phyloP scores from a whole-genome alignment of 768 basidiomycete genomes.

The Sistotremastrum suecicum region DNA sequence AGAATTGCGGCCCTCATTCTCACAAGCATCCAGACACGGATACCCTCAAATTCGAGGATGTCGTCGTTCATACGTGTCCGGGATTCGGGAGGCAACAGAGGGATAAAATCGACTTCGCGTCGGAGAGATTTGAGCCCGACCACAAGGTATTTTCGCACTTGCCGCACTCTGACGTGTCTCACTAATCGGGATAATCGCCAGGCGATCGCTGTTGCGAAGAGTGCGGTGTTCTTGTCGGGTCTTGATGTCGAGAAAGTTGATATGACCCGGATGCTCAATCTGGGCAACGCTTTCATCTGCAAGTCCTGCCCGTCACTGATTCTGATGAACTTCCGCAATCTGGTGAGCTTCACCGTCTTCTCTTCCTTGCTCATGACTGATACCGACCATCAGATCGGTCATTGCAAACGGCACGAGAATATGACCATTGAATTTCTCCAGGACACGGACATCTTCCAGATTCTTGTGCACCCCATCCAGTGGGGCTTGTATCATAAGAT shows the following conservation, averaged over 20 bases:
- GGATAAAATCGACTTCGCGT: conserved; percentile 27
- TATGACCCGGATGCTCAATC: conserved; percentile 7
- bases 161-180: background rate
- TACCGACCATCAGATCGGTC: conserved; percentile 34
- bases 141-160: conserved; percentile 29
- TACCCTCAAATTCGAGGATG: conserved; percentile 43
- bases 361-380: background rate
- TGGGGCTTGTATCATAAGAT: conserved; percentile 11
- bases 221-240: conserved; percentile 20
- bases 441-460: conserved; percentile 3
- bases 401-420: conserved; percentile 47
- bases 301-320: conserved; percentile 34
- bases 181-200: conserved; percentile 11
- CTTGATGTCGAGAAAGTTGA: conserved; percentile 18
- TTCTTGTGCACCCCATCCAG: conserved; percentile 9
- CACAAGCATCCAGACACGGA: conserved; percentile 22
- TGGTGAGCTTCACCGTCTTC: conserved; percentile 22
- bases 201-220: conserved; percentile 32
- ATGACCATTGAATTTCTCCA: conserved; percentile 28
- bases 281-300: conserved; percentile 28
- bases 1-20: conserved; percentile 27
- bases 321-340: conserved; percentile 29
- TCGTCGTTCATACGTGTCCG: conserved; percentile 46
- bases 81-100: conserved; percentile 13
- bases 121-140: conserved; percentile 42